A percentile compares a stretch with the other conserved stretches of the same genome.
Conservation (phyloP, 2,329 filamentous ascomycete genomes). For the Pseudocercospora fuligena region DNA sequence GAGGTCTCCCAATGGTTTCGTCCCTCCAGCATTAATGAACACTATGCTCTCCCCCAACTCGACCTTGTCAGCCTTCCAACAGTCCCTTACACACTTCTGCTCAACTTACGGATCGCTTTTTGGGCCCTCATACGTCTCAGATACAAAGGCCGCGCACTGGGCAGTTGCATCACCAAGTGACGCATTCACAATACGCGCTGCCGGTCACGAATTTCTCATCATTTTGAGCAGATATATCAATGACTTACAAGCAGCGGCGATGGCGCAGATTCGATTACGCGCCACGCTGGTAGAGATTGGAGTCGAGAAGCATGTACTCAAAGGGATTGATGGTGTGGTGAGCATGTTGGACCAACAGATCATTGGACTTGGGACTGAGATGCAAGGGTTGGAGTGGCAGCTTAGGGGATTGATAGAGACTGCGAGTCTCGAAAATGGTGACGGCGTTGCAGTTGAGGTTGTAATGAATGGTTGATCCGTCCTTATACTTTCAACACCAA, state of each 20-base stretch:
- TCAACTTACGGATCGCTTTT: background rate
- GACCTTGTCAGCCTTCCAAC: background rate
- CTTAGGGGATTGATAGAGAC: background rate
- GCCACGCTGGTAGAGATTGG: background rate
- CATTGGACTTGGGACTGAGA: constrained; percentile 13
- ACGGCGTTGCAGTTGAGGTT: no score
- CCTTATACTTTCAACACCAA: background rate
- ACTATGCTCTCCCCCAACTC: background rate
- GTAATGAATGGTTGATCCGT: background rate
- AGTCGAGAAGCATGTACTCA: background rate
- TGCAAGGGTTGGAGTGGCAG: constrained; percentile 11
- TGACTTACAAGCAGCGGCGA: constrained; percentile 9
- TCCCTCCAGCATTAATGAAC: background rate
- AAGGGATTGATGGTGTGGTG: constrained; percentile 7
- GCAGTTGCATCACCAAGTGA: background rate
- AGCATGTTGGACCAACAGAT: constrained; percentile 7
- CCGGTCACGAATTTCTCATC: background rate
- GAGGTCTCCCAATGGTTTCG: background rate
- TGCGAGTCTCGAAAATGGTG: background rate
- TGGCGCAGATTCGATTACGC: constrained; percentile 5
- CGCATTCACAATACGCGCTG: background rate
- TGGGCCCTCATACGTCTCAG: background rate
- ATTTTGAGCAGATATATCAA: background rate
- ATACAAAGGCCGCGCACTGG: background rate
- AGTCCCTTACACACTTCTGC: background rate